Conservation (phyloP, 495 filamentous ascomycete genomes). For the Penicillium macrosclerotiorum region DNA sequence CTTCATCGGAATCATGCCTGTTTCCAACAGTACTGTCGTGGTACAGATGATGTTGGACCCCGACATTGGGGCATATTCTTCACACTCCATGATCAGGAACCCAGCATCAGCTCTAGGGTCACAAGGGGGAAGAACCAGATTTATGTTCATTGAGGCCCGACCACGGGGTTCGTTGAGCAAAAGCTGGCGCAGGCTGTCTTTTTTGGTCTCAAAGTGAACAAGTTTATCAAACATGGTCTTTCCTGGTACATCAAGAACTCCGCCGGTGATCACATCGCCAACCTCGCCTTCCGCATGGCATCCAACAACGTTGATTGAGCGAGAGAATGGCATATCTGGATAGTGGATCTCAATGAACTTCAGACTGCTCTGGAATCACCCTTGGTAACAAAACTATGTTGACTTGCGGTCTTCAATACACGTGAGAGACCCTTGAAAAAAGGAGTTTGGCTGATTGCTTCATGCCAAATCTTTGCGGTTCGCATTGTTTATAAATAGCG, state of each 20-base stretch:
- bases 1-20: conserved; percentile 36
- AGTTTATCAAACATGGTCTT: conserved; percentile 35
- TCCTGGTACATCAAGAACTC: conserved; percentile 32
- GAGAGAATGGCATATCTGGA: conserved; percentile 21
- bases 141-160: conserved; percentile 30
- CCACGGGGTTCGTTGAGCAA: conserved; percentile 39
- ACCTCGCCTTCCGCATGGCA: conserved; percentile 33
- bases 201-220: conserved; percentile 23
- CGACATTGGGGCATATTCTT: conserved; percentile 39
- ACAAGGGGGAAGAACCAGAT: conserved; percentile 36
- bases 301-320: conserved; percentile 29
- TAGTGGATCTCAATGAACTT: background rate
- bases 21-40: conserved; percentile 34
- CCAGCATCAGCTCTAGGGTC: conserved; percentile 34
- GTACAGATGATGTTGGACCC: conserved; percentile 37
- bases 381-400: no score
- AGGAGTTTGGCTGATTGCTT: no score
- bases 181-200: conserved; percentile 30
- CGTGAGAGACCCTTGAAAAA: no score
- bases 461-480: background rate
- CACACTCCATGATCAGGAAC: conserved; percentile 40
- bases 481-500: background rate
- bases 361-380: no score
- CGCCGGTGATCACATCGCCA: conserved; percentile 35
- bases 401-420: no score